phyloP scores from a whole-genome alignment of 2,329 filamentous ascomycete genomes.

The Myotisia sp. region DNA sequence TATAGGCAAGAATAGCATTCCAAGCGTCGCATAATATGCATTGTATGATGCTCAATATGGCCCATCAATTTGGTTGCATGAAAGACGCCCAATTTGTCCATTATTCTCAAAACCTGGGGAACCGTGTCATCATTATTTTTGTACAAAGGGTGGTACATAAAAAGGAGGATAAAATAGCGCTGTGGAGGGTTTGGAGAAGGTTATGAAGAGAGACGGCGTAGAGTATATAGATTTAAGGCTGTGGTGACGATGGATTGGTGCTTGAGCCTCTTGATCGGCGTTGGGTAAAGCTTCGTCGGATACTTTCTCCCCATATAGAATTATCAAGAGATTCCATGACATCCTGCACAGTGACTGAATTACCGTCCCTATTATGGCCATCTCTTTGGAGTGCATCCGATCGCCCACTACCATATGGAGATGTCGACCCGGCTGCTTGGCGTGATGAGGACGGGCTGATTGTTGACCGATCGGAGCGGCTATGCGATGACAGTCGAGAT shows the following conservation, averaged over 20 bases:
- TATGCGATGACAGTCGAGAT: constrained; percentile 22
- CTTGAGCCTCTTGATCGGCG: constrained; percentile 30
- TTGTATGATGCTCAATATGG: too few species aligned
- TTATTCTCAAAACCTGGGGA: too few species aligned
- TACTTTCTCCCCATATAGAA: constrained; percentile 86
- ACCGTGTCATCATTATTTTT: too few species aligned
- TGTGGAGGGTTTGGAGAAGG: neutral
- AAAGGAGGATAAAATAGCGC: neutral
- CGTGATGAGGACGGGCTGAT: constrained; percentile 36
- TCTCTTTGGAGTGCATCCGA: constrained; percentile 10
- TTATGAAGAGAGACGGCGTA: neutral
- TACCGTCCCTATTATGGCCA: constrained; percentile 21
- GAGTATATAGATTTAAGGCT: neutral
- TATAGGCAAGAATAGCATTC: too few species aligned
- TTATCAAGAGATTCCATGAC: constrained; percentile 77
- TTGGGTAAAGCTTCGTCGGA: constrained; percentile 70
- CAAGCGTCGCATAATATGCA: too few species aligned
- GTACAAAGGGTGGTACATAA: constrained; percentile 1
- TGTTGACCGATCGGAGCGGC: constrained; percentile 36
- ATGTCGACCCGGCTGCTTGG: constrained; percentile 8
- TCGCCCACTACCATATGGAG: neutral
- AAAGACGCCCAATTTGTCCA: too few species aligned
- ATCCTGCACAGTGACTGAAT: constrained; percentile 58
- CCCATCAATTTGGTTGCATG: too few species aligned
- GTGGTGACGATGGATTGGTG: too few species aligned